phyloP scores from a whole-genome alignment of 345 rosid genomes.

The Corchorus olitorius region DNA sequence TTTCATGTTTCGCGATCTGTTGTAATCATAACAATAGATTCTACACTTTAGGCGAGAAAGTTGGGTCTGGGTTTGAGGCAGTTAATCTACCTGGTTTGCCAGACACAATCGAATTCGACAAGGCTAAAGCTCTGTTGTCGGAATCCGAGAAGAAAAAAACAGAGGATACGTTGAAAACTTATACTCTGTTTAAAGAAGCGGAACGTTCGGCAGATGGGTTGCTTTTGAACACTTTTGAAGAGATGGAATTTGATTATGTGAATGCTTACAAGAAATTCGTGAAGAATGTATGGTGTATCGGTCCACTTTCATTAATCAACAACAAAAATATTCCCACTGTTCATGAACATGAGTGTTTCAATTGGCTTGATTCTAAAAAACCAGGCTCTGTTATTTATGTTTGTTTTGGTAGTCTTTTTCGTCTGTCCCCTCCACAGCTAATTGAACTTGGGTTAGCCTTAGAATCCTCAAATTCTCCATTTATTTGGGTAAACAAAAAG shows the following conservation, averaged over 20 bases:
- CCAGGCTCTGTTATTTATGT: background rate
- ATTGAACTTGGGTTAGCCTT: background rate
- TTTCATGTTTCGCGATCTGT: conserved; percentile 37
- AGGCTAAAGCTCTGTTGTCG: conserved; percentile 27
- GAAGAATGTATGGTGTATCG: background rate
- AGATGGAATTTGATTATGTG: background rate
- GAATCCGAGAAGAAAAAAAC: background rate
- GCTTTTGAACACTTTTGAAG: conserved; percentile 8
- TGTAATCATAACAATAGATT: conserved; percentile 21
- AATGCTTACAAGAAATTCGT: background rate
- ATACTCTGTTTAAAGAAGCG: conserved; percentile 29
- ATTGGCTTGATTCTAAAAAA: background rate
- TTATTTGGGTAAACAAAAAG: background rate
- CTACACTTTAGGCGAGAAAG: background rate
- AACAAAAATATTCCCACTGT: background rate
- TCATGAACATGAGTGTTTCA: background rate
- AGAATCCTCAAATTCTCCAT: background rate
- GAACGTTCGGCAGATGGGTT: conserved; percentile 40
- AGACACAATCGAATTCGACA: conserved; percentile 24
- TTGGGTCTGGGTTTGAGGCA: conserved; percentile 19
- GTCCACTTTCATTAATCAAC: background rate
- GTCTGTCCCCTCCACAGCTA: background rate
- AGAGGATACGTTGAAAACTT: background rate
- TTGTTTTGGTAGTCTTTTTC: background rate
- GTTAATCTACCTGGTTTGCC: conserved; percentile 33